Evolutionary conservation across 169 alveolate genomes (phyloP), one percentile per base, ranked within the genome.

Genomic region (Hepatocystis sp.): DNA sequence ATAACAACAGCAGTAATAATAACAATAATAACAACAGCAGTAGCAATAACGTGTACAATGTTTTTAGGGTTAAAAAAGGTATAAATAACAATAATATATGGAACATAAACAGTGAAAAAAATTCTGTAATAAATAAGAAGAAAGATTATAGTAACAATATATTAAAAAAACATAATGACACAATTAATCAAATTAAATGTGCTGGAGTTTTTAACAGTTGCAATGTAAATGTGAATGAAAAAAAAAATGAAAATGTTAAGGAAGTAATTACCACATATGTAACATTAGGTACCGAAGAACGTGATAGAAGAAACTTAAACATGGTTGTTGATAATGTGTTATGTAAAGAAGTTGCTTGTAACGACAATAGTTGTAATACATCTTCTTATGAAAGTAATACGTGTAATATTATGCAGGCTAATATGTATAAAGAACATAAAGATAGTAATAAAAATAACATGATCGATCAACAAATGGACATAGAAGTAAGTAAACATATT

Each of bases 211-310:
- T n/a, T n/a, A n/a, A n/a, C 28, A 17, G 28, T 11, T 19, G n/a
- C 23, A 53, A 17, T 5, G 65, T 25, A 4, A 15, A 13, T 23
- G 65, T 53, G 40, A 23, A 23, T 2, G 65, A 23, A 0, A 32
- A 34, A 53, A 53, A 53, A 40, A 32, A 40, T 27, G 65, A 0
- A n/a, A 23, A 34, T 53, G 42, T 53, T 23, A 53, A 34, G 8
- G 65, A 53, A 40, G 65, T 0, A 11, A 11, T 25, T 15, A 21
- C 23, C 44, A n/a, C 8, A 17, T n/a, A 10, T 25, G 44, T 23
- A 0, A 27, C n/a, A 13, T 25, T 7, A 40, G 42, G 17, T 53
- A 15, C 17, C 11, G 65, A 53, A 15, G 65, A 53, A 53, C 8
- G 17, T n/a, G 11, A 10, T 15, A 19, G 28, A 17, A 53, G 13